These are phyloP conservation scores for Ophiocordyceps camponoti-floridani DNA, from an alignment of 2,329 filamentous ascomycete species.

Conservation along the genomic window DNA sequence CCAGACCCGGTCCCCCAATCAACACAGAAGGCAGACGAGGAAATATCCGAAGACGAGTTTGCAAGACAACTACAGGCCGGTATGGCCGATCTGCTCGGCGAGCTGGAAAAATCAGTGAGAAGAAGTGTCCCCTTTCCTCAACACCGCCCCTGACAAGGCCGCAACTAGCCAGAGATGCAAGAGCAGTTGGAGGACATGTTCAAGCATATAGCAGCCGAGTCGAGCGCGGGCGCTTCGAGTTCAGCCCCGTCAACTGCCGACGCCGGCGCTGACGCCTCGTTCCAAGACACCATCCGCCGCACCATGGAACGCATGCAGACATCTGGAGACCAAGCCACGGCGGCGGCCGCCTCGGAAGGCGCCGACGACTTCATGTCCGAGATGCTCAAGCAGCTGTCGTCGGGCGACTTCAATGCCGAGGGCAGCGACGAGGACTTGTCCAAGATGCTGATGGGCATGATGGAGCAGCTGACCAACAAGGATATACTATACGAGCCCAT, in stretches of 20 bases:
- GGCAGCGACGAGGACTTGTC: conserved; percentile 67
- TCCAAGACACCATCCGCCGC: conserved; percentile 80
- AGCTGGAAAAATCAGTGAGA: conserved; percentile 43
- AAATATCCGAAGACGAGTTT: conserved; percentile 57
- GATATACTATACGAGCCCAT: conserved; percentile 97
- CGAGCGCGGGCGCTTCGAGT: conserved; percentile 16
- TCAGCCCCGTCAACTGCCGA: conserved; percentile 12
- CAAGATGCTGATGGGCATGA: conserved; percentile 93
- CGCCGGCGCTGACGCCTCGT: conserved; percentile 37
- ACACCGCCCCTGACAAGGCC: neutral
- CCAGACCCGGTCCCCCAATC: neutral
- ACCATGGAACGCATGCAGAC: conserved; percentile 95
- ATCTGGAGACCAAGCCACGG: conserved; percentile 71
- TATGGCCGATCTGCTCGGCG: conserved; percentile 69
- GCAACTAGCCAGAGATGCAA: conserved; percentile 47
- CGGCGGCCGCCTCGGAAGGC: conserved; percentile 49
- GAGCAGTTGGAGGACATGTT: conserved; percentile 64
- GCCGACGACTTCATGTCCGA: conserved; percentile 75
- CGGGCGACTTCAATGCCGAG: conserved; percentile 43
- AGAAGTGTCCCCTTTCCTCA: neutral
- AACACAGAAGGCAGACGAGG: conserved; percentile 15
- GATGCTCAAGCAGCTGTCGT: conserved; percentile 65
- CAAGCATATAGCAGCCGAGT: conserved; percentile 44
- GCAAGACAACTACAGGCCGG: conserved; percentile 73
- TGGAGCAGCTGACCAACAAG: conserved; percentile 97